These are phyloP conservation scores for Zalaria obscura DNA, from an alignment of 2,329 filamentous ascomycete genomes.

Conservation along the genomic window DNA sequence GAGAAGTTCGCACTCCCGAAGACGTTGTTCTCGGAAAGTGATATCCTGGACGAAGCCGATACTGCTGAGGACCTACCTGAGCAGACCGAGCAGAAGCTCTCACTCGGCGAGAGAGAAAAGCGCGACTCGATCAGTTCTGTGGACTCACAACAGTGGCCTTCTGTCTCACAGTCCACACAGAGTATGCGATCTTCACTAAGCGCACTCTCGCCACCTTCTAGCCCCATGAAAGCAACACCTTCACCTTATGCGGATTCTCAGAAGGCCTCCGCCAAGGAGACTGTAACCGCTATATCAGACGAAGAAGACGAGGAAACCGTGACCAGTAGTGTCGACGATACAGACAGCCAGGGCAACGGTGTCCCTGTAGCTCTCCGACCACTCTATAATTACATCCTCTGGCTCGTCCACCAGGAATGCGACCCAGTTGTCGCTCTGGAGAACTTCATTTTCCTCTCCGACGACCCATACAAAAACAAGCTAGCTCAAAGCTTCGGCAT, in stretches of 20 bases:
- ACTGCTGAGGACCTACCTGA: constrained; percentile 4
- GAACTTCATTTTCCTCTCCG: constrained; percentile 37
- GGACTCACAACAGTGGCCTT: constrained; percentile 17
- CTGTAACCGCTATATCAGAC: too few relatives aligned
- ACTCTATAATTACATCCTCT: constrained; percentile 37
- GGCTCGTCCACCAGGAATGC: constrained; percentile 35
- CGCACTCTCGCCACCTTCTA: constrained; percentile 16
- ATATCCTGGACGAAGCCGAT: constrained; percentile 22
- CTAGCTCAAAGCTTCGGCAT: constrained; percentile 36
- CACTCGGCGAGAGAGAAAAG: constrained; percentile 17
- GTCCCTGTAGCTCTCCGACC: constrained; percentile 20
- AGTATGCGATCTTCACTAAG: constrained; percentile 22
- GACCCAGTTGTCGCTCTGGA: constrained; percentile 33
- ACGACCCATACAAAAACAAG: constrained; percentile 30
- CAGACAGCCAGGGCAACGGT: neutral
- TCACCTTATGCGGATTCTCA: constrained; percentile 7
- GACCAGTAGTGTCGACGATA: too few relatives aligned
- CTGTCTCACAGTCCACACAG: constrained; percentile 7
- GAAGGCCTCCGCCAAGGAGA: constrained; percentile 1
- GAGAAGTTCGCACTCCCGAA: constrained; percentile 33
- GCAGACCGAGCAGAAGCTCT: constrained; percentile 13
- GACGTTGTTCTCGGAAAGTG: constrained; percentile 34
- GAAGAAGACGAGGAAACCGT: too few relatives aligned
- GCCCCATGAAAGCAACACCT: constrained; percentile 14
- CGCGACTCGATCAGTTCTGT: constrained; percentile 28